Conservation (phyloP, 2,329 filamentous ascomycete genomes). For the Alternaria brassicicola region DNA sequence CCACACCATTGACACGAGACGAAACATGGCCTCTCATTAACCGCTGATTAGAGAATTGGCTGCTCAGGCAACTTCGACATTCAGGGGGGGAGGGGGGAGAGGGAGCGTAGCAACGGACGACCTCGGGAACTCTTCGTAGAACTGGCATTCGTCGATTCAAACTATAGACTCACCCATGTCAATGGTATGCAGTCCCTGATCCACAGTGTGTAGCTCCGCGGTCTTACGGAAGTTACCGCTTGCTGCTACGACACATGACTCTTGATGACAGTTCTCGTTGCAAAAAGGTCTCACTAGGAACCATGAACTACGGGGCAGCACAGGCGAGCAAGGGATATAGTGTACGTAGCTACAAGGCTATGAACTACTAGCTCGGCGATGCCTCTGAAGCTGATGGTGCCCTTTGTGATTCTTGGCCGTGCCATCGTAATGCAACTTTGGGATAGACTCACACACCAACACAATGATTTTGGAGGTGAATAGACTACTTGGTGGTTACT, state of each 20-base stretch:
- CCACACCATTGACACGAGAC: not conserved
- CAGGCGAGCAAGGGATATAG: not conserved
- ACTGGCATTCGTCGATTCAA: not conserved
- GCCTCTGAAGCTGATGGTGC: not conserved
- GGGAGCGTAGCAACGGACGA: not conserved
- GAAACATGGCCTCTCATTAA: not conserved
- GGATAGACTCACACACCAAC: not conserved
- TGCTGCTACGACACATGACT: slow-evolving; percentile 10
- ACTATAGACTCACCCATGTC: slow-evolving; percentile 11
- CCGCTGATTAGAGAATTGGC: not conserved
- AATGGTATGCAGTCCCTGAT: slow-evolving; percentile 12
- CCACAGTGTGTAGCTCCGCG: slow-evolving; percentile 5
- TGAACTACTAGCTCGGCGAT: not conserved
- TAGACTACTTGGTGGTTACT: not conserved
- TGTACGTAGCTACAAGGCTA: not conserved
- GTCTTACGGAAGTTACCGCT: slow-evolving; percentile 2
- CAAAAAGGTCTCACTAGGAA: not conserved
- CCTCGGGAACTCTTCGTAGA: not conserved
- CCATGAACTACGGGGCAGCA: not conserved
- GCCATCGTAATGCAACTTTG: not conserved
- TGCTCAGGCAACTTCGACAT: not conserved
- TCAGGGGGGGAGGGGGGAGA: not conserved
- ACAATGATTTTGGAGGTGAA: not conserved
- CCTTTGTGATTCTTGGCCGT: not conserved
- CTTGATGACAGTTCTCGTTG: not conserved